phyloP scores from a whole-genome alignment of 306 rosid genomes.

The Quercus aquifolioides region DNA sequence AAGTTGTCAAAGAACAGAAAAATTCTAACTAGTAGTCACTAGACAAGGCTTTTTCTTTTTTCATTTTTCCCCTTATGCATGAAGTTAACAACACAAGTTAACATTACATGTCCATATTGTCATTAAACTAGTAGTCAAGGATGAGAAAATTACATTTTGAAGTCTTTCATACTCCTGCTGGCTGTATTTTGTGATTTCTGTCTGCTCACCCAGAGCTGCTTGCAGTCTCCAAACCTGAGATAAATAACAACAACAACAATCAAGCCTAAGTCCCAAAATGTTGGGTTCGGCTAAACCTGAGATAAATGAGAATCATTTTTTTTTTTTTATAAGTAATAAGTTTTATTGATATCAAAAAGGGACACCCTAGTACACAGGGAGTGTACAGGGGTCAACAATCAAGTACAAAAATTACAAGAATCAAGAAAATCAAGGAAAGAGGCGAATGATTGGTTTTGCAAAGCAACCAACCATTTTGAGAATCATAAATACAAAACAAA shows the following conservation, averaged over 20 bases:
- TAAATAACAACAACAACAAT: not conserved
- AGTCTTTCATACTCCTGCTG: constrained; percentile 92
- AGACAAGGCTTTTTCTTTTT: not conserved
- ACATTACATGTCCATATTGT: constrained; percentile 8
- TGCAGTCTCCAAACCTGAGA: constrained; percentile 95
- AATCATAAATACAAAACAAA: constrained; percentile 7
- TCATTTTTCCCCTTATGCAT: not conserved
- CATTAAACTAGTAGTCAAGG: constrained; percentile 1
- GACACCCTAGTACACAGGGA: too few relatives aligned
- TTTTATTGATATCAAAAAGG: too few relatives aligned
- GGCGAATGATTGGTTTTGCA: too few relatives aligned
- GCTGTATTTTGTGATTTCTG: constrained; percentile 88
- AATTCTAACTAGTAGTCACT: not conserved
- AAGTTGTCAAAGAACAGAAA: not conserved
- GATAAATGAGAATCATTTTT: constrained; percentile 4
- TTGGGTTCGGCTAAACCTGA: constrained; percentile 58
- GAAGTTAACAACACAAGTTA: constrained; percentile 11
- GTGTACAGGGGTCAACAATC: too few relatives aligned
- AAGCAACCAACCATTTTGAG: not conserved
- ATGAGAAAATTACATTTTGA: constrained; percentile 65
- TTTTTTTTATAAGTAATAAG: too few relatives aligned
- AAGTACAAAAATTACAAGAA: too few relatives aligned
- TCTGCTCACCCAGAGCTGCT: constrained; percentile 96
- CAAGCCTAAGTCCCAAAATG: too few relatives aligned
- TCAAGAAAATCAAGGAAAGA: too few relatives aligned